These are phyloP conservation scores for Penicillium sp. DNA, from an alignment of 2,329 filamentous ascomycete species.

Conservation along the genomic window DNA sequence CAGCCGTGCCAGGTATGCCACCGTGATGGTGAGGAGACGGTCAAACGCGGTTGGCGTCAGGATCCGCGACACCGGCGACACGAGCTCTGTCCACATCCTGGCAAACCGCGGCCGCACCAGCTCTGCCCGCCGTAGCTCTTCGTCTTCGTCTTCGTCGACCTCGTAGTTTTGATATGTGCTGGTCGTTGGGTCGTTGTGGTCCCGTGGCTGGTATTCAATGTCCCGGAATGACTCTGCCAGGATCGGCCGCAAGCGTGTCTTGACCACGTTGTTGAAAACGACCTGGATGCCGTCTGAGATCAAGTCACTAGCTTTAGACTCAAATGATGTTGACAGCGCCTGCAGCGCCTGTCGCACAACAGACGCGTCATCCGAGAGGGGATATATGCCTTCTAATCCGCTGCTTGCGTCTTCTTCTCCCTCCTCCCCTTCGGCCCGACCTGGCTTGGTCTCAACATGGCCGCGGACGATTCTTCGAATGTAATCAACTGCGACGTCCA, in stretches of 20 bases:
- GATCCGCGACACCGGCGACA: constrained; percentile 77
- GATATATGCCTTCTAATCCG: constrained; percentile 64
- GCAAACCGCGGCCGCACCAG: constrained; percentile 76
- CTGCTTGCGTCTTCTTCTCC: constrained; percentile 22
- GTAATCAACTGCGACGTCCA: constrained; percentile 90
- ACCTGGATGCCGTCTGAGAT: constrained; percentile 80
- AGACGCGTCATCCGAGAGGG: constrained; percentile 70
- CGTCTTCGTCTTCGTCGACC: constrained; percentile 27
- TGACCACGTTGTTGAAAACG: constrained; percentile 82
- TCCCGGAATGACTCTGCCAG: constrained; percentile 88
- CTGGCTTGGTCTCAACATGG: constrained; percentile 44
- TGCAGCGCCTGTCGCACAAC: constrained; percentile 67
- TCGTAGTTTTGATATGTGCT: constrained; percentile 42
- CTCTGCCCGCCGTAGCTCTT: constrained; percentile 49
- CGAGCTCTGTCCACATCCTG: constrained; percentile 77
- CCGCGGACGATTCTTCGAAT: constrained; percentile 76
- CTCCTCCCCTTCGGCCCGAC: constrained; percentile 21
- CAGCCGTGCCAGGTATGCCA: constrained; percentile 69
- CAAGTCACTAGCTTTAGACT: constrained; percentile 74
- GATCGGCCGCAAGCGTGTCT: constrained; percentile 76
- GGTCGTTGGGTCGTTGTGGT: constrained; percentile 41
- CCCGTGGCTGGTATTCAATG: constrained; percentile 72
- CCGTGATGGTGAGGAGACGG: constrained; percentile 68
- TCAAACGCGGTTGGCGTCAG: constrained; percentile 75
- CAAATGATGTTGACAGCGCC: constrained; percentile 67